Conservation (phyloP, 257 asterid genomes). For the Vinca minor region DNA sequence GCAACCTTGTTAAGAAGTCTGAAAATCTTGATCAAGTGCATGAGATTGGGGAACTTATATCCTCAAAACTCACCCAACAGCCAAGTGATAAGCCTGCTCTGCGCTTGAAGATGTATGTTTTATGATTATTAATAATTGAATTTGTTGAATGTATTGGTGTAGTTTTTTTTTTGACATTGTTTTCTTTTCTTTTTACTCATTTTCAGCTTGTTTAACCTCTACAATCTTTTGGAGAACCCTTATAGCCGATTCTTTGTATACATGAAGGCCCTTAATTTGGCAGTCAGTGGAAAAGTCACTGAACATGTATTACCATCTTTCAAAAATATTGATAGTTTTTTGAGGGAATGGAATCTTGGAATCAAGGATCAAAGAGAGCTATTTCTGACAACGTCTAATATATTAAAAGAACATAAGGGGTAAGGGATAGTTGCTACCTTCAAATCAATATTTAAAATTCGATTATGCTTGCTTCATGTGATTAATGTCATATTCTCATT, state of each 20-base stretch:
- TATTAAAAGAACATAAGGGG: slow-evolving; percentile 70
- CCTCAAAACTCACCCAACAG: slow-evolving; percentile 63
- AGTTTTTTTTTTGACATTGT: slow-evolving; percentile 14
- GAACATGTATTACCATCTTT: slow-evolving; percentile 76
- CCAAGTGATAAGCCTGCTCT: slow-evolving; percentile 67
- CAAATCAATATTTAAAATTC: neutral
- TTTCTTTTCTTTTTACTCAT: neutral
- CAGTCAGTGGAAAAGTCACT: slow-evolving; percentile 58
- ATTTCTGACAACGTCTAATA: slow-evolving; percentile 54
- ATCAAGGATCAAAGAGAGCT: slow-evolving; percentile 75
- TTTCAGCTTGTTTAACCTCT: slow-evolving; percentile 79
- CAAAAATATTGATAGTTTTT: slow-evolving; percentile 58
- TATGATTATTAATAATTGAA: neutral
- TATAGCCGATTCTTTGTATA: slow-evolving; percentile 81
- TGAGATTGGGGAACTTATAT: slow-evolving; percentile 71
- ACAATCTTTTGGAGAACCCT: slow-evolving; percentile 82
- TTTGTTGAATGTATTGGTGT: slow-evolving; percentile 3
- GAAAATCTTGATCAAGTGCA: slow-evolving; percentile 66
- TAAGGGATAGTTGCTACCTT: slow-evolving; percentile 26
- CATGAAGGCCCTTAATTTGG: slow-evolving; percentile 82
- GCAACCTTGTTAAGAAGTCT: slow-evolving; percentile 80
- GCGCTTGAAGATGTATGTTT: slow-evolving; percentile 71
- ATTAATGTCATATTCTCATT: neutral
- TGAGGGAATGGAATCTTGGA: slow-evolving; percentile 81
- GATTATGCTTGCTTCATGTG: neutral